These are phyloP conservation scores for Saposhnikovia divaricata DNA, from an alignment of 129 eudicot genomes.

Conservation along the genomic window DNA sequence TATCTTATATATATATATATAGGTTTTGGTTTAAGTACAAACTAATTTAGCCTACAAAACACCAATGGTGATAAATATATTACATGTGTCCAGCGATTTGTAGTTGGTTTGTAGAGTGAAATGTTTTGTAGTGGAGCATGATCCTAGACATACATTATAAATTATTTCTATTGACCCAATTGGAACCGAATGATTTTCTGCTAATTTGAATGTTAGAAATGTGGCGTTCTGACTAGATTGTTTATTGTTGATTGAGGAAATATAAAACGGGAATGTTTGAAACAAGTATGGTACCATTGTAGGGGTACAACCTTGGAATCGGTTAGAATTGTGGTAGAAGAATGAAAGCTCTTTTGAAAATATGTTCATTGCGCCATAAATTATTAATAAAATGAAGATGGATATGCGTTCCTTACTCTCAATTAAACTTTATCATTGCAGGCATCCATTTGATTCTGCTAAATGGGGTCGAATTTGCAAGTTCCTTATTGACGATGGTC, in stretches of 20 bases:
- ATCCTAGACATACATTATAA: neutral
- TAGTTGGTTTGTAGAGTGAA: neutral
- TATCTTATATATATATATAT: neutral
- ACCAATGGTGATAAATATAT: neutral
- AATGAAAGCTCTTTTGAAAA: neutral
- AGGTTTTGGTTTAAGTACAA: neutral
- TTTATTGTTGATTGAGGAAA: neutral
- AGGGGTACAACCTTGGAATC: neutral
- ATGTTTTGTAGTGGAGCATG: neutral
- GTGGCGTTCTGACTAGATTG: neutral
- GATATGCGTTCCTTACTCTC: neutral
- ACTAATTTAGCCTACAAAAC: neutral
- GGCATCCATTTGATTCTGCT: slow-evolving; percentile 96
- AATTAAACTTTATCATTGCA: slow-evolving; percentile 20
- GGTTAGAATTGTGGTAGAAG: neutral
- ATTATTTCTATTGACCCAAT: neutral
- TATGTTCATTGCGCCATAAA: neutral
- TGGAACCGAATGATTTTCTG: neutral
- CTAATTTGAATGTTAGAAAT: neutral
- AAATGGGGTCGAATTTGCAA: slow-evolving; percentile 95
- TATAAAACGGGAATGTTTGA: neutral
- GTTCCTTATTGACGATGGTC: slow-evolving; percentile 55
- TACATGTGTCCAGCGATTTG: neutral
- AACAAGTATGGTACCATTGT: neutral
- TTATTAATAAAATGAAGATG: neutral